Base-by-base conservation (phyloP, 1,284 basidiomycete genomes). In the Anthracocystis panici-leucophaei region DNA sequence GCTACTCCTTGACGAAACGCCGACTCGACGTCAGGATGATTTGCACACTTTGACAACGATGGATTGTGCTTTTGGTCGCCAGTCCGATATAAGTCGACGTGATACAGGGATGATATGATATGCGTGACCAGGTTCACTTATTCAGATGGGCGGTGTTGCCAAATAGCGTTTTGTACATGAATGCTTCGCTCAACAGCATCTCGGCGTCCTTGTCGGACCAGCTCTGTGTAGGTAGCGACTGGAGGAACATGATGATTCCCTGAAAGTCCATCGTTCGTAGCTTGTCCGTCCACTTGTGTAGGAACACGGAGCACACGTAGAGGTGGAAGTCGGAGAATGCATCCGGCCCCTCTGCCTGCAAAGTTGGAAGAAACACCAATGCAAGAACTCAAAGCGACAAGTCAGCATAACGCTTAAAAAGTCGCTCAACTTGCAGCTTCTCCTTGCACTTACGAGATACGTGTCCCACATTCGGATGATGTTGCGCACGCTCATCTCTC, bases 231-330 rank as follows among this genome's bases (percentile, higher is more conserved):
- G 97, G 96, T 5, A 97, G 89, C 4, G 93, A 93, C 86, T 99
- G 96, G 3, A 99, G 88, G 87, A 97, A 99, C 92, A 99, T 98
- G 86, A 99, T 99, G 86, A 98, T 97, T 55, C 94, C 94, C 93
- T 84, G 83, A 46, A 85, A 85, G 46, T 85, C 84, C 83, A 85
- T 84, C 44, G 70, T 65, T 25, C 55, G 58, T 25, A 85, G 70
- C 63, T 77, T 64, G 7, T 68, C 72, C 35, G 77, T 80, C 84
- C 84, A 85, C 53, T 79, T 79, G 72, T 79, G 75, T 52, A 85
- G 56, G 29, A 85, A 82, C 10, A 82, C 84, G 14, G 80, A 78
- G 62, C 84, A 85, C 29, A 85, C 84, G 49, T 78, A 85, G 7
- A 80, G 81, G 57, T 85, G 84, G 44, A 85, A 85, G 51, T 83